Percentiles rank a stretch among this genome's conserved stretches.
Conservation (phyloP, 164 flowering plant genomes). For the Aristolochia fimbriata region DNA sequence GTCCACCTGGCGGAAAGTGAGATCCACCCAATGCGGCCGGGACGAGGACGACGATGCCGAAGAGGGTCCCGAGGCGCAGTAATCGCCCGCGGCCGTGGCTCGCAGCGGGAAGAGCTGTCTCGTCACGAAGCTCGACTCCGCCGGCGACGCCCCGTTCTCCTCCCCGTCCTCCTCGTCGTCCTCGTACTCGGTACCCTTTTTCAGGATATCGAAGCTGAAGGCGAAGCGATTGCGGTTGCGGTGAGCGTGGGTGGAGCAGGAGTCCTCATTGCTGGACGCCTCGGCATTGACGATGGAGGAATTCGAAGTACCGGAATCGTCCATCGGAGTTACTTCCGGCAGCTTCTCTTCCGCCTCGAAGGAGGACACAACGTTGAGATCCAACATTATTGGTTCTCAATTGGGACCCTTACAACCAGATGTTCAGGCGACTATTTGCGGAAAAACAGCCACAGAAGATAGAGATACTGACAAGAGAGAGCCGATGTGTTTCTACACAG, state of each 20-base stretch:
- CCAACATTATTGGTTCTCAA: conserved; percentile 23
- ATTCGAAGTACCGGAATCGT: conserved; percentile 48
- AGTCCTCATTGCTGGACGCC: conserved; percentile 40
- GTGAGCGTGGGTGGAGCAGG: conserved; percentile 21
- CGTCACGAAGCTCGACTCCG: conserved; percentile 19
- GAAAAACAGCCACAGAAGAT: conserved; percentile 9
- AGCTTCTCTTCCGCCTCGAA: conserved; percentile 5
- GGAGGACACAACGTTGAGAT: conserved; percentile 24
- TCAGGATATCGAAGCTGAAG: conserved; percentile 38
- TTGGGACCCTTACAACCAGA: neutral
- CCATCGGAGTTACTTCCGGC: conserved; percentile 27
- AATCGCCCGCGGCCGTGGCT: conserved; percentile 32
- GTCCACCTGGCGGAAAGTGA: conserved; percentile 17
- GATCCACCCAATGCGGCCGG: conserved; percentile 33
- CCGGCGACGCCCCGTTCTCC: neutral
- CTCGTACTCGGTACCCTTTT: conserved; percentile 1
- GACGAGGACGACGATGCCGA: conserved; percentile 13
- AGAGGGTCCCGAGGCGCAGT: conserved; percentile 45
- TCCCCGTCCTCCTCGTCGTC: conserved; percentile 10
- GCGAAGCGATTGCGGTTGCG: conserved; percentile 11
- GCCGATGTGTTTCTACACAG: conserved; percentile 9
- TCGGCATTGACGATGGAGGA: conserved; percentile 67
- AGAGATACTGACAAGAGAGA: conserved; percentile 3
- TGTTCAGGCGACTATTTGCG: neutral
- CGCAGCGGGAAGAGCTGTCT: conserved; percentile 38